These are phyloP conservation scores for Mycosphaerelloides madeirae DNA, from an alignment of 2,329 filamentous ascomycete genomes.

Conservation along the genomic window DNA sequence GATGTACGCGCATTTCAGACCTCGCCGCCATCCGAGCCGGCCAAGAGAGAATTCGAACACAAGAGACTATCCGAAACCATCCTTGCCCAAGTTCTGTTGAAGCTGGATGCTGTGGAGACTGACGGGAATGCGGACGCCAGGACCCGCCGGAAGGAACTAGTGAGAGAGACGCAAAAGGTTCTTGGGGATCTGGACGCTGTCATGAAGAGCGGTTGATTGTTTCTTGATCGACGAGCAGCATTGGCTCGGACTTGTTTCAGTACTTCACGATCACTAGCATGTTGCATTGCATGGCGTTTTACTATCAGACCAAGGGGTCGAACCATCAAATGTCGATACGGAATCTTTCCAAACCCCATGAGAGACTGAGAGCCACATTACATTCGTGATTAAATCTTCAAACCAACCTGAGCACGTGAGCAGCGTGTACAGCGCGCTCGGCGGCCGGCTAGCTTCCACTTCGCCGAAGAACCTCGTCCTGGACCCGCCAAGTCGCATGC, in stretches of 20 bases:
- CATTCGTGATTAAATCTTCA: no score
- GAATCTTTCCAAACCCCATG: no score
- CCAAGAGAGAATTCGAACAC: slow-evolving; percentile 69
- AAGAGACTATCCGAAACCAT: slow-evolving; percentile 70
- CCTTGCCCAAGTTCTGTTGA: slow-evolving; percentile 69
- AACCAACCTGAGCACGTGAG: no score
- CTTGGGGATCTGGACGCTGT: slow-evolving; percentile 60
- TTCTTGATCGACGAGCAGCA: not conserved
- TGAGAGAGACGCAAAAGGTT: slow-evolving; percentile 65
- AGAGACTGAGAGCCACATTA: no score
- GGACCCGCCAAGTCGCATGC: no score
- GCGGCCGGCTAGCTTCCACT: no score
- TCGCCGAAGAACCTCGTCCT: no score
- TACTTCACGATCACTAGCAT: not conserved
- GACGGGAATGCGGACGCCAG: slow-evolving; percentile 64
- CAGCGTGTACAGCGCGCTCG: no score
- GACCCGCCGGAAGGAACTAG: slow-evolving; percentile 63
- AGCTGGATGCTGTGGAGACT: slow-evolving; percentile 71
- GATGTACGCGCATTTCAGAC: slow-evolving; percentile 58
- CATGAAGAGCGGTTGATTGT: slow-evolving; percentile 11
- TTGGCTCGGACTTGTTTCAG: not conserved
- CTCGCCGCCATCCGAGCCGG: slow-evolving; percentile 59
- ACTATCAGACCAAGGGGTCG: no score
- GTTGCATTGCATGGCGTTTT: no score
- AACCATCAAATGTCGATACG: no score